Evolutionary conservation across 805 yeast species (phyloP).

Genomic region (Starmerella sp.): DNA sequence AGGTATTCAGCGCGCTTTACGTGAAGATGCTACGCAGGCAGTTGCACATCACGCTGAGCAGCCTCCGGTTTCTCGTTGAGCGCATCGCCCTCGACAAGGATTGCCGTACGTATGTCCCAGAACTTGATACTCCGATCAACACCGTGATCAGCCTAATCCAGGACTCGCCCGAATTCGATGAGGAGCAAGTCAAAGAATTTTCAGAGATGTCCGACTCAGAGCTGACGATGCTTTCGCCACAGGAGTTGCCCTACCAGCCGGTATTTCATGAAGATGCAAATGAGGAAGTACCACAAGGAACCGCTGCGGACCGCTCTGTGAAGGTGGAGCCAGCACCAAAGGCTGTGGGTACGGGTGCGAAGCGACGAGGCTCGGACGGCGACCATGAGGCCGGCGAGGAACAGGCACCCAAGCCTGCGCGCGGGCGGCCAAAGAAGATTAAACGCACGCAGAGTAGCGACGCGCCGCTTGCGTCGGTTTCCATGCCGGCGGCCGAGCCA

Average conservation of each 20-base stretch:
- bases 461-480: neutral
- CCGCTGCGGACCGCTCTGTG: neutral
- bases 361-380: neutral
- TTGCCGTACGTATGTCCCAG: neutral
- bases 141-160: neutral
- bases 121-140: neutral
- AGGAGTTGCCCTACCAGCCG: neutral
- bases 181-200: neutral
- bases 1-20: neutral
- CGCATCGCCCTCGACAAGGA: neutral
- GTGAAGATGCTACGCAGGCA: slow-evolving; percentile 1
- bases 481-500: neutral
- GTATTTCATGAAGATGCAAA: neutral
- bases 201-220: slow-evolving; percentile 1
- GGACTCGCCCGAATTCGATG: neutral
- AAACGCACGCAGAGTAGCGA: neutral
- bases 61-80: neutral
- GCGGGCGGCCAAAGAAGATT: neutral
- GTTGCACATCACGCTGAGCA: neutral
- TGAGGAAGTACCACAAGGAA: neutral
- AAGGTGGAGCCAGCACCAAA: too few relatives aligned
- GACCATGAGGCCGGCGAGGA: neutral
- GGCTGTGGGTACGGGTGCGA: neutral
- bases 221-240: slow-evolving; percentile 1
- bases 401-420: neutral